These are phyloP conservation scores for Rauvolfia tetraphylla DNA, from an alignment of 257 asterid genomes.

Conservation along the genomic window DNA sequence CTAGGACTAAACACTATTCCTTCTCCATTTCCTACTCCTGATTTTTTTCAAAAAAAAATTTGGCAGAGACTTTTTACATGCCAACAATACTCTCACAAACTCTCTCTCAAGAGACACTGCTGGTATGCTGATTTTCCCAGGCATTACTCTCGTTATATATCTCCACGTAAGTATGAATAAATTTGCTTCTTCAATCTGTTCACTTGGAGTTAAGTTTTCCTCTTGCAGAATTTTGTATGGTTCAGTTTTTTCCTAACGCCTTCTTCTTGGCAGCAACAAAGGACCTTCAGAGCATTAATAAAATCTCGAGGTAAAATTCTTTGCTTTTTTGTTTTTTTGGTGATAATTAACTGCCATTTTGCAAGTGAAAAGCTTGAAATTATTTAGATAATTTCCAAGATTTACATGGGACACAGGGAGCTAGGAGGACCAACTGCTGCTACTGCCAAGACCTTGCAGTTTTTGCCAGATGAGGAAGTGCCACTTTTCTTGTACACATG, in stretches of 20 bases:
- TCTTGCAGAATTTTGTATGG: background rate
- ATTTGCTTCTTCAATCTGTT: background rate
- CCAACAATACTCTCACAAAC: constrained; percentile 43
- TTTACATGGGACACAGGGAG: constrained; percentile 12
- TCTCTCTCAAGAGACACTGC: constrained; percentile 34
- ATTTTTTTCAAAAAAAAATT: too few relatives aligned
- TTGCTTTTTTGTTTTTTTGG: too few relatives aligned
- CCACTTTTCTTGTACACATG: constrained; percentile 42
- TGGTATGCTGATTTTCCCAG: constrained; percentile 38
- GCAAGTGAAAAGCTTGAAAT: background rate
- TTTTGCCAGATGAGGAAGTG: constrained; percentile 41
- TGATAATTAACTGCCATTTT: background rate
- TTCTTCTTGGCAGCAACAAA: constrained; percentile 26
- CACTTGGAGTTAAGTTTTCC: background rate
- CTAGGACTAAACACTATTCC: background rate
- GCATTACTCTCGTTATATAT: constrained; percentile 44
- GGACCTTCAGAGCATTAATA: constrained; percentile 19
- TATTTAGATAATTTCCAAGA: background rate
- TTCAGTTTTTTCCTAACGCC: background rate
- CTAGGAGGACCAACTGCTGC: background rate
- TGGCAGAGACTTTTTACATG: constrained; percentile 50
- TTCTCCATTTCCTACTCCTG: background rate
- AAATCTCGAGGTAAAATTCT: constrained; percentile 30
- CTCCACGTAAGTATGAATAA: constrained; percentile 31
- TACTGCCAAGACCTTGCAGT: constrained; percentile 16